phyloP scores from a whole-genome alignment of 2,329 filamentous ascomycete genomes.

The Penicillium psychrosexuale region DNA sequence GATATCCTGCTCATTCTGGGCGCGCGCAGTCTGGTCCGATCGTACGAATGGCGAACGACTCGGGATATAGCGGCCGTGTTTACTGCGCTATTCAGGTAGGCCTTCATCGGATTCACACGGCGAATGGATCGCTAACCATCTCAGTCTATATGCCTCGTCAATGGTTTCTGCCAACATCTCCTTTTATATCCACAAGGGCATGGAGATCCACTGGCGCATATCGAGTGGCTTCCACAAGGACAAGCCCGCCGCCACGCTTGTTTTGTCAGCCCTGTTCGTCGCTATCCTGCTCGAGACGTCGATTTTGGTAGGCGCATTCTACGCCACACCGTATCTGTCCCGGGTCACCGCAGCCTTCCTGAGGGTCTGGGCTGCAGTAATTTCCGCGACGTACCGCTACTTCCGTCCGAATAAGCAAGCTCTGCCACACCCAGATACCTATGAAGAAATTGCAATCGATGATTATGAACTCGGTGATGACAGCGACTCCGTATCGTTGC shows the following conservation, averaged over 20 bases:
- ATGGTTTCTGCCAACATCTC: conserved; percentile 22
- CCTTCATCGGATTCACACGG: neutral
- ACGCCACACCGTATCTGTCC: conserved; percentile 14
- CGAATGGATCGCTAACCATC: neutral
- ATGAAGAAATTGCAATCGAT: conserved; percentile 18
- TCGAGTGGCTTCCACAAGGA: conserved; percentile 11
- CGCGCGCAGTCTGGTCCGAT: conserved; percentile 11
- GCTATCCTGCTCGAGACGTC: conserved; percentile 11
- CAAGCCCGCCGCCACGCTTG: conserved; percentile 7
- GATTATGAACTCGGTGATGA: conserved; percentile 16
- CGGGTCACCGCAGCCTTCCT: conserved; percentile 7
- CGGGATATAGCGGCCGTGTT: conserved; percentile 7
- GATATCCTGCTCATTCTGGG: conserved; percentile 14
- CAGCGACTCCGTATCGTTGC: conserved; percentile 9
- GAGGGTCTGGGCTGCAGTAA: conserved; percentile 8
- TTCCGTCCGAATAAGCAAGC: neutral
- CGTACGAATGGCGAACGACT: conserved; percentile 5
- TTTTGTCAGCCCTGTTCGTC: conserved; percentile 15
- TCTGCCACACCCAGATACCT: conserved; percentile 16
- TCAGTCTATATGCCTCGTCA: conserved; percentile 12
- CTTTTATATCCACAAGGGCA: conserved; percentile 18
- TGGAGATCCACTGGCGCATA: conserved; percentile 26
- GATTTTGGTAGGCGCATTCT: conserved; percentile 11
- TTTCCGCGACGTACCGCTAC: neutral
- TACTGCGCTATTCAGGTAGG: conserved; percentile 8